Evolutionary conservation across 345 rosid genomes (phyloP).

Genomic region (Citropsis articulata): DNA sequence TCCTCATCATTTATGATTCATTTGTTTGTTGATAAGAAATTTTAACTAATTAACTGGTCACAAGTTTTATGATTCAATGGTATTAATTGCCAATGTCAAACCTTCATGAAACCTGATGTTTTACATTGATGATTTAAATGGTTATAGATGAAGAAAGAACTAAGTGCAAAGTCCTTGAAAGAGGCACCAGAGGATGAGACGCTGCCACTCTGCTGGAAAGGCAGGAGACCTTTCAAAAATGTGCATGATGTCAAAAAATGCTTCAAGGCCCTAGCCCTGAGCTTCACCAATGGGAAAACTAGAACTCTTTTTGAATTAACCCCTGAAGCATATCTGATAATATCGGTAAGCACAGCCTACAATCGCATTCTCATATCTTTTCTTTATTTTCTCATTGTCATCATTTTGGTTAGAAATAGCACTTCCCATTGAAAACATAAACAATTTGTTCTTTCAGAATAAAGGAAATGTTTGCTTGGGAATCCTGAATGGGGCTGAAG

Average conservation of each 20-base stretch:
- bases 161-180: slow-evolving; percentile 48
- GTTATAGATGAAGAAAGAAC: slow-evolving; percentile 50
- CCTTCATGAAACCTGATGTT: background rate
- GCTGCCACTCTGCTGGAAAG: slow-evolving; percentile 90
- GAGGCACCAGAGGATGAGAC: slow-evolving; percentile 66
- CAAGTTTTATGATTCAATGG: background rate
- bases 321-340: slow-evolving; percentile 75
- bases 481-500: slow-evolving; percentile 77
- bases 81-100: background rate
- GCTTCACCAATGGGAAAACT: slow-evolving; percentile 50
- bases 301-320: slow-evolving; percentile 54
- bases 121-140: background rate
- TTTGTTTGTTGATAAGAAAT: background rate
- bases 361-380: background rate
- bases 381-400: background rate
- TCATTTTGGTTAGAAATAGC: background rate
- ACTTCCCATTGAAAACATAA: background rate
- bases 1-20: background rate
- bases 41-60: background rate
- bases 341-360: slow-evolving; percentile 53
- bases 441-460: slow-evolving; percentile 34
- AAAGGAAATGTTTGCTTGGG: slow-evolving; percentile 90
- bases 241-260: slow-evolving; percentile 63
- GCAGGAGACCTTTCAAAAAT: slow-evolving; percentile 67
- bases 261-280: slow-evolving; percentile 67